Base-by-base conservation (phyloP, 2,329 filamentous ascomycete species). In the Cytospora piceicola region DNA sequence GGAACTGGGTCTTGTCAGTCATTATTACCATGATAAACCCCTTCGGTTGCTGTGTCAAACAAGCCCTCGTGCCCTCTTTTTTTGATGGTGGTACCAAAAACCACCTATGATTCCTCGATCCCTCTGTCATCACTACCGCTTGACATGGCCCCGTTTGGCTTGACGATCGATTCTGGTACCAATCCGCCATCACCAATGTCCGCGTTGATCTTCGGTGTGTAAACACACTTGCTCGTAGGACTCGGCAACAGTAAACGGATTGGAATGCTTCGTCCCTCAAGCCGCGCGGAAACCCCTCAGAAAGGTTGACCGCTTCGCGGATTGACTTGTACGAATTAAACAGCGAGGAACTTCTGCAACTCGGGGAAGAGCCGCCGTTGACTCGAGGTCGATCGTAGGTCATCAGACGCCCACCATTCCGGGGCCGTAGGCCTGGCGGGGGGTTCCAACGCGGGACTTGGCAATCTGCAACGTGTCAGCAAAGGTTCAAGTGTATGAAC, bases 391-490 rank as follows among this genome's bases (percentile, higher is more conserved):
- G 66, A 56, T 66, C 56, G 66, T 36, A 51, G 39, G 56, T 56
- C 27, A 46, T 80, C 81, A 88, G 73, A 82, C 85, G 67, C 83
- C 83, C 65, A 85, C 82, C 81, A 86, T 85, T 63, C 85, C 85
- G 63, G 85, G 81, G 32, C 85, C 83, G 71, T 87, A 87, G 73
- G 80, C 83, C 72, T 82, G 79, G 61, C 66, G 66, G 55, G 66
- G 66, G 30, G 66, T 68, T 59, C 66, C 66, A 59, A 68, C 64
- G 63, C 60, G 64, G 66, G 66, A 66, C 78, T 61, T 79, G 68
- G 80, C 75, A 71, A 80, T 83, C 84, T 86, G 77, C 71, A 70
- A 68, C 63, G 69, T 73, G 79, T 83, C 73, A 84, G 81, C 71
- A 71, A 75, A 75, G 70, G 73, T 71, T 60, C 68, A 61, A 58